Percentiles rank a stretch among this genome's conserved stretches.
Conservation (phyloP, 2,329 filamentous ascomycete species). For the Fusarium sambucinum region DNA sequence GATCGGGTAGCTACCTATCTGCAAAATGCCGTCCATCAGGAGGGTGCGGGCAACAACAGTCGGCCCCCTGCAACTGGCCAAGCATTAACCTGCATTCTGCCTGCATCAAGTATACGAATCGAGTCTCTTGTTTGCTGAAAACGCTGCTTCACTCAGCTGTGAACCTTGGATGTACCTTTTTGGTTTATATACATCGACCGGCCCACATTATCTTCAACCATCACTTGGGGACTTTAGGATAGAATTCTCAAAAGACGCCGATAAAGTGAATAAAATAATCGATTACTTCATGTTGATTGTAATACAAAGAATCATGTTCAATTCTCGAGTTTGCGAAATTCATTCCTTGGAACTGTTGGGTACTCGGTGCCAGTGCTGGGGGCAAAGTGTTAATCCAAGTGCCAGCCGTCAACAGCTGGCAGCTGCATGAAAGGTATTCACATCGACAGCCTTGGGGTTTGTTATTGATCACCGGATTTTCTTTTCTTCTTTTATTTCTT, state of each 20-base stretch:
- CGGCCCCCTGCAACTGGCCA: conserved; percentile 12
- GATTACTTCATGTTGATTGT: too few species aligned
- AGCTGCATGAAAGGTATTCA: background rate
- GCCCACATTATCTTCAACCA: background rate
- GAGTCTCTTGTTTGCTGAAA: background rate
- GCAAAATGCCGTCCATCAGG: conserved; percentile 11
- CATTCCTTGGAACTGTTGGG: background rate
- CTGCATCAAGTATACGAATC: background rate
- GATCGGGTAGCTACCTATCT: too few species aligned
- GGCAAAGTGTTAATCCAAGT: background rate
- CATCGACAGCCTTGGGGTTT: background rate
- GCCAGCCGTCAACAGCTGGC: conserved; percentile 1
- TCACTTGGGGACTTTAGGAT: too few species aligned
- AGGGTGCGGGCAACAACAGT: conserved; percentile 12
- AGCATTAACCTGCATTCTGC: background rate
- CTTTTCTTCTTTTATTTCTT: too few species aligned
- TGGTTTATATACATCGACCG: background rate
- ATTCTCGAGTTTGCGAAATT: background rate
- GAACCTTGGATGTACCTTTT: background rate
- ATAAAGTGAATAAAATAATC: too few species aligned
- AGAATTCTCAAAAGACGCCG: too few species aligned
- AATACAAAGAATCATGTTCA: background rate
- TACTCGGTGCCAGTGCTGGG: too few species aligned
- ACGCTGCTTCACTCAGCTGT: background rate
- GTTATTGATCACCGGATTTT: background rate